phyloP scores from a whole-genome alignment of 768 basidiomycete genomes.

The Tulasnella sp. region DNA sequence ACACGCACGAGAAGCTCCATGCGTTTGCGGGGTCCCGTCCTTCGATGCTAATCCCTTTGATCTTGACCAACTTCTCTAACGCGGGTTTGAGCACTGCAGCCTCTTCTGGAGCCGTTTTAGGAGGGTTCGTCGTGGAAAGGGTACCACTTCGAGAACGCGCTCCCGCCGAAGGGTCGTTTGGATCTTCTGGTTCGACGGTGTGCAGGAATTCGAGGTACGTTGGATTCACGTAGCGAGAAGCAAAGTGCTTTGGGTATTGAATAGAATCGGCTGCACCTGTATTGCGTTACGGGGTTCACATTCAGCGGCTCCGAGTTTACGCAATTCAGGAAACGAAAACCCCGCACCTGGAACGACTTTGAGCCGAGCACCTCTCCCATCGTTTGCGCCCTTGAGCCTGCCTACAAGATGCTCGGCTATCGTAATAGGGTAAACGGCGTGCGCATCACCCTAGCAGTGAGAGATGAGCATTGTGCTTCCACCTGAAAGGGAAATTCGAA shows the following conservation, averaged over 20 bases:
- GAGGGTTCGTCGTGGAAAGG: background rate
- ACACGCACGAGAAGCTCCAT: conserved; percentile 1
- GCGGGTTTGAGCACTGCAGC: background rate
- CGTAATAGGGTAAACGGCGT: background rate
- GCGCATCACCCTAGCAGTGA: background rate
- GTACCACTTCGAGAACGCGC: conserved; percentile 1
- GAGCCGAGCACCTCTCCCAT: background rate
- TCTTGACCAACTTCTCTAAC: background rate
- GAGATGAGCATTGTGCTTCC: background rate
- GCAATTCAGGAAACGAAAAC: background rate
- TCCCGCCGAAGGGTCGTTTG: background rate
- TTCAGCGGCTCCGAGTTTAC: background rate
- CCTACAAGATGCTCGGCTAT: background rate
- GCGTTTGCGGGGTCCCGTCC: background rate
- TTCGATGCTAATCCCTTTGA: background rate
- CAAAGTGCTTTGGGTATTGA: conserved; percentile 2
- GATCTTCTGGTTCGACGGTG: background rate
- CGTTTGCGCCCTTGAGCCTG: background rate
- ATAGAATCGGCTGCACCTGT: background rate
- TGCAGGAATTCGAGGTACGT: background rate
- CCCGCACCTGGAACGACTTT: background rate
- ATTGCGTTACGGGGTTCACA: background rate
- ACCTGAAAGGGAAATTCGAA: background rate
- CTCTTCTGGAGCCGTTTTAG: background rate
- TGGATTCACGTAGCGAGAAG: background rate